Evolutionary conservation across 192 early-diverging fungal genomes (phyloP).

Genomic region (Borealophlyctis nickersoniae): DNA sequence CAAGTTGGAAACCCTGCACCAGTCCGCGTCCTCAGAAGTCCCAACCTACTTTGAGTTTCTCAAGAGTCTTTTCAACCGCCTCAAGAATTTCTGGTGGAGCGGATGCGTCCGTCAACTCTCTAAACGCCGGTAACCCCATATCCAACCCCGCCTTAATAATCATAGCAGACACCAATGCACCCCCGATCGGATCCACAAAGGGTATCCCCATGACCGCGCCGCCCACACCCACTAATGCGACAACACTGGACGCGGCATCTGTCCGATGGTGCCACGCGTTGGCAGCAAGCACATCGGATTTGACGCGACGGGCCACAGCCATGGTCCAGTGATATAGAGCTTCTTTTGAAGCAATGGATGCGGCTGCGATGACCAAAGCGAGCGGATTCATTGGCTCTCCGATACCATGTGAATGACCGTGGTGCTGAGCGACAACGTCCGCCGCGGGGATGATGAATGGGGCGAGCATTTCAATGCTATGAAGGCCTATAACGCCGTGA

Average conservation of each 20-base stretch:
- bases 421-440: constrained; percentile 10
- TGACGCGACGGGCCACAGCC: constrained; percentile 57
- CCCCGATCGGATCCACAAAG: constrained; percentile 73
- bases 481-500: neutral
- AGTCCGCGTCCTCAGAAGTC: neutral
- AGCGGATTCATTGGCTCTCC: constrained; percentile 29
- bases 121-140: constrained; percentile 47
- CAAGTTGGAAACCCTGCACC: no score
- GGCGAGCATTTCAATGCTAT: constrained; percentile 13
- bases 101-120: constrained; percentile 53
- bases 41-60: constrained; percentile 4
- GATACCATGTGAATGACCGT: neutral
- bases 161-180: constrained; percentile 66
- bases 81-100: constrained; percentile 27
- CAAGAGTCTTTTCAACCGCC: constrained; percentile 27
- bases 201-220: constrained; percentile 70
- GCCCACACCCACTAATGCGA: constrained; percentile 70
- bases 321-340: constrained; percentile 69
- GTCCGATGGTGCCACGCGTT: constrained; percentile 88
- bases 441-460: constrained; percentile 13
- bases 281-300: constrained; percentile 71
- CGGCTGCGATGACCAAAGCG: constrained; percentile 69
- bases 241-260: constrained; percentile 69
- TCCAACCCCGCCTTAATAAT: constrained; percentile 61
- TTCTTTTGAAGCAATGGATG: constrained; percentile 73